Evolutionary conservation across 1,284 basidiomycete genomes (phyloP).

Genomic region (Microbotryum silenes-acaulis): DNA sequence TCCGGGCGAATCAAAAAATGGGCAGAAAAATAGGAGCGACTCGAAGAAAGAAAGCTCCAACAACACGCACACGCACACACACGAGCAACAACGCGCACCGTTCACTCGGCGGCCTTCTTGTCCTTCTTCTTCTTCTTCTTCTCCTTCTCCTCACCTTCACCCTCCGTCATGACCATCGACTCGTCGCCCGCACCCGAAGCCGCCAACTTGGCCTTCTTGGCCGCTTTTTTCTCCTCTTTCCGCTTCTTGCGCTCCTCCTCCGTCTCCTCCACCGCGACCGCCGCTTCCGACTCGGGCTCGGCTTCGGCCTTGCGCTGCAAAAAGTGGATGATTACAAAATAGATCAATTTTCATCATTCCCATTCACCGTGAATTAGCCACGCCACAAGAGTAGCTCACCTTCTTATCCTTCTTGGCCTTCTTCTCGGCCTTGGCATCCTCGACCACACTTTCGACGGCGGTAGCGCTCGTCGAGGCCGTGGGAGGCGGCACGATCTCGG

Average conservation of each 20-base stretch:
- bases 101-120: constrained; percentile 3
- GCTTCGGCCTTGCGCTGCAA: constrained; percentile 8
- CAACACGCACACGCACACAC: too few species aligned
- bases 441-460: constrained; percentile 34
- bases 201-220: constrained; percentile 43
- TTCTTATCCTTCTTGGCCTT: constrained; percentile 26
- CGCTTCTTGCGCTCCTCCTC: constrained; percentile 33
- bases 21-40: too few species aligned
- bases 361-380: background rate
- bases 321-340: too few species aligned
- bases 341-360: constrained; percentile 5
- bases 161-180: constrained; percentile 16
- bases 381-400: constrained; percentile 2
- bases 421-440: constrained; percentile 24
- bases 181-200: constrained; percentile 37
- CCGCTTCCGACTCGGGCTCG: constrained; percentile 13
- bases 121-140: constrained; percentile 20
- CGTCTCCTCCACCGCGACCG: constrained; percentile 36
- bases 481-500: constrained; percentile 34
- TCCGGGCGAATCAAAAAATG: too few species aligned
- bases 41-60: too few species aligned
- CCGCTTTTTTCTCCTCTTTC: constrained; percentile 46
- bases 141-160: constrained; percentile 19
- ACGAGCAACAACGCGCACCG: background rate
- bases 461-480: constrained; percentile 37